Evolutionary conservation across 169 alveolate genomes (phyloP).

Genomic region (Gregarina niphandrodes): DNA sequence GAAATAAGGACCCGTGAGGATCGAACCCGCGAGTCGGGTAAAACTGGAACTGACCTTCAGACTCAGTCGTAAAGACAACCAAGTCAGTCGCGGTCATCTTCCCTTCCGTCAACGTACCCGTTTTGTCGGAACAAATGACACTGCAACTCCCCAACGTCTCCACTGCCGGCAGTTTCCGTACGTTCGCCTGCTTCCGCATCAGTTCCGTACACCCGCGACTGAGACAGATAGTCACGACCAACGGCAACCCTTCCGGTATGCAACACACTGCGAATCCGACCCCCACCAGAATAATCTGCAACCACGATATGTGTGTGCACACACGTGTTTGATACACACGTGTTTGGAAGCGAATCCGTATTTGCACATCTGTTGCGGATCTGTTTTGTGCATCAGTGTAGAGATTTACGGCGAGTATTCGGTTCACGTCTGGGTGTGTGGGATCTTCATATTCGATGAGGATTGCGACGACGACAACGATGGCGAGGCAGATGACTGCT

Average conservation of each 20-base stretch:
- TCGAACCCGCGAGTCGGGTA: no score
- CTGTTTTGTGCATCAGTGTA: no score
- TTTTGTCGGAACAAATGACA: constrained; percentile 84
- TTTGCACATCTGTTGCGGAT: no score
- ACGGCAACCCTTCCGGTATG: constrained; percentile 91
- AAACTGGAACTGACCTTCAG: no score
- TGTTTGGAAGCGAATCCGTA: no score
- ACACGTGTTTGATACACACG: no score
- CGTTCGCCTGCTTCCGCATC: constrained; percentile 46
- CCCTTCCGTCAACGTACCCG: constrained; percentile 89
- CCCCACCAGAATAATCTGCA: constrained; percentile 75
- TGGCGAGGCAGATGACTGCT: constrained; percentile 23
- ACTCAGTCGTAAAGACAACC: constrained; percentile 45
- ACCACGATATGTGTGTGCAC: no score
- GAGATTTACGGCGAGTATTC: constrained; percentile 45
- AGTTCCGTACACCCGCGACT: constrained; percentile 74
- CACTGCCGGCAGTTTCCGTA: constrained; percentile 75
- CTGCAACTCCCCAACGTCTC: constrained; percentile 92
- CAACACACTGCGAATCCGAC: constrained; percentile 74
- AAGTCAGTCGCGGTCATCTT: constrained; percentile 58
- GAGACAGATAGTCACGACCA: constrained; percentile 82
- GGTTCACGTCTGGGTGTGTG: constrained; percentile 47
- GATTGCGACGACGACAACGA: constrained; percentile 36
- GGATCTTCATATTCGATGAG: constrained; percentile 46
- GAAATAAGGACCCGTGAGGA: no score